Percentiles rank a stretch among this genome's conserved stretches.
phyloP scores from a whole-genome alignment of 2,329 filamentous ascomycete genomes.

The Talaromyces funiculosus region DNA sequence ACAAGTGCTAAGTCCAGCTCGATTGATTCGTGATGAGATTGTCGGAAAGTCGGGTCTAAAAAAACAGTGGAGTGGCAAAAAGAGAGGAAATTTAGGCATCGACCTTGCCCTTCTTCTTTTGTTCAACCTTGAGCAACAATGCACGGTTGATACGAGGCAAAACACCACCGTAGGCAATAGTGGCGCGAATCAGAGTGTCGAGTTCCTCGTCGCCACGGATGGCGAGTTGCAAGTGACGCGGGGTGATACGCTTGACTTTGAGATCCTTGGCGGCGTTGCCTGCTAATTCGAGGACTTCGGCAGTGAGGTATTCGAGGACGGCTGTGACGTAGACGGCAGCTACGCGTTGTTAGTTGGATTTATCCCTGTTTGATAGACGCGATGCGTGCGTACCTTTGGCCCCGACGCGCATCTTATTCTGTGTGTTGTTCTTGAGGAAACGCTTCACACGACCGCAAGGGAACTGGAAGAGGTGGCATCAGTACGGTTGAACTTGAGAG shows the following conservation, averaged over 20 bases:
- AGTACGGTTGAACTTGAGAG: neutral
- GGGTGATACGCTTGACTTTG: constrained; percentile 99
- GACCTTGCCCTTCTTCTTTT: constrained; percentile 81
- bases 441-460: constrained; percentile 99
- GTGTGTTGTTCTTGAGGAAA: constrained; percentile 98
- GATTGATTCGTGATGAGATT: neutral
- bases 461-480: constrained; percentile 58
- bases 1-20: neutral
- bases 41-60: too few species aligned
- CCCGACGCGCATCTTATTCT: constrained; percentile 99
- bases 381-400: constrained; percentile 59
- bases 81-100: constrained; percentile 19
- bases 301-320: constrained; percentile 95
- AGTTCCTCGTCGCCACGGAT: constrained; percentile 98
- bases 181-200: constrained; percentile 93
- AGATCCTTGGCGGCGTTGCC: constrained; percentile 99
- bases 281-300: constrained; percentile 94
- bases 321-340: constrained; percentile 97
- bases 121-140: constrained; percentile 88
- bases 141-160: constrained; percentile 98
- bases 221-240: constrained; percentile 92
- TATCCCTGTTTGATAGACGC: neutral
- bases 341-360: constrained; percentile 20
- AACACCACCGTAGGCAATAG: constrained; percentile 97
- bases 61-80: too few species aligned